A percentile compares a stretch with the other conserved stretches of the same genome.
Conservation (phyloP, 179 eudicot species). For the Beta lomatogona region DNA sequence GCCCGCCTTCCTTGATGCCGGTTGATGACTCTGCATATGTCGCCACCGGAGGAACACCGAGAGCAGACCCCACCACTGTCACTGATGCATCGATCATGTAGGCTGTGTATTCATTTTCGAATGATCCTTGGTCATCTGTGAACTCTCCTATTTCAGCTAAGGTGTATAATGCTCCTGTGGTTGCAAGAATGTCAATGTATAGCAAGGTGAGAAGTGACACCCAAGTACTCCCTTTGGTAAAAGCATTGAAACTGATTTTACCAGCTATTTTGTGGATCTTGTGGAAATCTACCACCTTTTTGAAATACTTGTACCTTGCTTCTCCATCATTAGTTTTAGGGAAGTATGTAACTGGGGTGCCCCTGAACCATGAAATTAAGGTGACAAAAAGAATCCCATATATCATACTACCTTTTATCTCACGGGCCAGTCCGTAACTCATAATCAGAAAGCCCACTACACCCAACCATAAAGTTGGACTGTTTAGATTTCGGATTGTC, state of each 20-base stretch:
- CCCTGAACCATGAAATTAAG: slow-evolving; percentile 35
- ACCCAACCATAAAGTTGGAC: slow-evolving; percentile 74
- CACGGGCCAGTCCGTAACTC: slow-evolving; percentile 50
- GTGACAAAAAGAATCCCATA: slow-evolving; percentile 36
- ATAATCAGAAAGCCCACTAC: slow-evolving; percentile 53
- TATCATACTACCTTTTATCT: slow-evolving; percentile 60
- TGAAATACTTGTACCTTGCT: slow-evolving; percentile 27
- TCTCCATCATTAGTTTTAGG: slow-evolving; percentile 26
- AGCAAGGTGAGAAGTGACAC: slow-evolving; percentile 24
- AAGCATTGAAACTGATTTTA: slow-evolving; percentile 19
- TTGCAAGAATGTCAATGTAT: slow-evolving; percentile 30
- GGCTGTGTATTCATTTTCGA: slow-evolving; percentile 62
- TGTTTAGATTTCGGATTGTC: slow-evolving; percentile 41
- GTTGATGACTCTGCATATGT: slow-evolving; percentile 58
- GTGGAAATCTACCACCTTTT: slow-evolving; percentile 34
- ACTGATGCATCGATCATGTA: slow-evolving; percentile 67
- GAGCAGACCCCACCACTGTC: slow-evolving; percentile 50
- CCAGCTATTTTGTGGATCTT: slow-evolving; percentile 28
- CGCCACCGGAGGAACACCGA: slow-evolving; percentile 60
- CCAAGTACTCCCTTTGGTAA: slow-evolving; percentile 28
- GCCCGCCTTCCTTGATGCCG: slow-evolving; percentile 66
- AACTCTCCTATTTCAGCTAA: slow-evolving; percentile 33
- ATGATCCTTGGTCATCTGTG: slow-evolving; percentile 31
- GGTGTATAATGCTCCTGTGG: slow-evolving; percentile 34
- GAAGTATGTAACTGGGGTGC: slow-evolving; percentile 28